Conservation (phyloP, 352 stramenopile species). For the Phytophthora rubi region DNA sequence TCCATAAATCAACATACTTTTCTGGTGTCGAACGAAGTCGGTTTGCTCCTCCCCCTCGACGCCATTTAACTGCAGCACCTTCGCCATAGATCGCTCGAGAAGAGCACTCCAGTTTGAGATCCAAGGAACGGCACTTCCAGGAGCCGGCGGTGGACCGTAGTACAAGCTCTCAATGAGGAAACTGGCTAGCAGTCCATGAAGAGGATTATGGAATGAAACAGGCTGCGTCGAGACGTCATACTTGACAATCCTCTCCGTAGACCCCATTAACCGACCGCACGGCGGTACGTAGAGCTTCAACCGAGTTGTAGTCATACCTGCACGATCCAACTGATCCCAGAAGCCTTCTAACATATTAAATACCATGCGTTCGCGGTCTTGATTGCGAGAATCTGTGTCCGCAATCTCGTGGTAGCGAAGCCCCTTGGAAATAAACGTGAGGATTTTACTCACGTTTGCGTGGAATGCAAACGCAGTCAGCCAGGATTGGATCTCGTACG, state of each 20-base stretch:
- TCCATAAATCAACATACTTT: constrained; percentile 68
- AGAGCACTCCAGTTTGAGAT: constrained; percentile 59
- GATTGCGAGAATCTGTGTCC: constrained; percentile 33
- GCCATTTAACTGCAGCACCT: constrained; percentile 31
- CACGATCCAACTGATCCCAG: constrained; percentile 71
- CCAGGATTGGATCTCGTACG: constrained; percentile 95
- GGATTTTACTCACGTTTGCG: constrained; percentile 68
- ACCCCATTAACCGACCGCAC: constrained; percentile 67
- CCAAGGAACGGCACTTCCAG: constrained; percentile 38
- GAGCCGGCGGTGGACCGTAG: constrained; percentile 44
- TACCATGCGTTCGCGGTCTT: constrained; percentile 64
- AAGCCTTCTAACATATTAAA: constrained; percentile 77
- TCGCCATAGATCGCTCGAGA: constrained; percentile 55
- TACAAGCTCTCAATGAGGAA: constrained; percentile 85
- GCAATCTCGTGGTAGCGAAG: constrained; percentile 62
- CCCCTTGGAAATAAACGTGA: constrained; percentile 67
- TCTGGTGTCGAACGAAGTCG: constrained; percentile 46
- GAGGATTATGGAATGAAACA: constrained; percentile 91
- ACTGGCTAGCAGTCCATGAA: constrained; percentile 85
- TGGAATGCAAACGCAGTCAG: constrained; percentile 94
- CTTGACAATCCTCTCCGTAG: constrained; percentile 68
- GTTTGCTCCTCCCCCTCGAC: constrained; percentile 32
- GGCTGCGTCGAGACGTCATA: constrained; percentile 75
- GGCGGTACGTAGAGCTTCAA: constrained; percentile 66
- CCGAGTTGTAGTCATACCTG: constrained; percentile 45